Conservation (phyloP, 192 early-diverging fungal genomes). For the Coemansia sp. region DNA sequence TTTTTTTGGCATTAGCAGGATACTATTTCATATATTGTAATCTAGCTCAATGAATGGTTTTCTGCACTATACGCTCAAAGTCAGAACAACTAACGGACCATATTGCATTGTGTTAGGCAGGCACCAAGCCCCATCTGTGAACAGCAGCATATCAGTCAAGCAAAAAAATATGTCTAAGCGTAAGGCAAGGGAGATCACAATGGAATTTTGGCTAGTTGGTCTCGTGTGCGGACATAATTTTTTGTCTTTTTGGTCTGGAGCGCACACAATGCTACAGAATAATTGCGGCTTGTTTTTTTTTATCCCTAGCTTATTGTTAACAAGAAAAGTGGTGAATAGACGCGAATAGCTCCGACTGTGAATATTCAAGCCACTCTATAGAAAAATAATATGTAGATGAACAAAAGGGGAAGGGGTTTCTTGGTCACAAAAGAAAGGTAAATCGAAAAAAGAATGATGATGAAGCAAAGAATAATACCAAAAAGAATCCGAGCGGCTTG, state of each 20-base stretch:
- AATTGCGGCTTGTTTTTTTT: background rate
- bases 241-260: background rate
- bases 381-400: background rate
- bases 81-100: slow-evolving; percentile 5
- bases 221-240: background rate
- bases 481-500: background rate
- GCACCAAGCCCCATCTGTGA: slow-evolving; percentile 6
- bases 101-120: background rate
- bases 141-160: background rate
- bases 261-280: background rate
- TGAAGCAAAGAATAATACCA: background rate
- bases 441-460: background rate
- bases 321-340: background rate
- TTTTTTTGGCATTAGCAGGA: background rate
- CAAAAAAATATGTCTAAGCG: background rate
- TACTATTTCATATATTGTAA: slow-evolving; percentile 14
- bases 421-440: background rate
- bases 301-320: background rate
- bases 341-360: background rate
- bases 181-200: background rate
- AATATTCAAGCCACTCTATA: background rate
- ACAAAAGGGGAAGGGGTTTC: background rate
- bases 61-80: slow-evolving; percentile 9
- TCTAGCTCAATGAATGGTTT: background rate
- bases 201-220: background rate